Base-by-base conservation (phyloP, 1,284 basidiomycete genomes). In the Termitomyces sp. region DNA sequence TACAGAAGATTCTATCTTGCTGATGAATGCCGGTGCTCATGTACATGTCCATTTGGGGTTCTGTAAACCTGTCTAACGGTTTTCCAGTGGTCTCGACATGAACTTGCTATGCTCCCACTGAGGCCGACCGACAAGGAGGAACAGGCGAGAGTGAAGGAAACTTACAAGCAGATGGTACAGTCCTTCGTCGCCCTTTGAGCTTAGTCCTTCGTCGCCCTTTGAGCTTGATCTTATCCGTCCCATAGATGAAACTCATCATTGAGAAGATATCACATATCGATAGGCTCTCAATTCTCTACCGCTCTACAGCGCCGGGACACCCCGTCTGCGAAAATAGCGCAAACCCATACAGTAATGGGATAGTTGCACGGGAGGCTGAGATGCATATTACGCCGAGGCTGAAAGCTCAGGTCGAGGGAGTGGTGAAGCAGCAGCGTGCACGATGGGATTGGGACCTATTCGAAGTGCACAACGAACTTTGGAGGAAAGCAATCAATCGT, bases 401-500 rank as follows among this genome's bases (percentile, higher is more conserved):
- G 7, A 56, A 61, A 30, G 58, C 61, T 8, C 58, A 60, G 17
- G 58, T 62, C 0, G 50, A 59, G 9, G 53, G 55, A 8, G 62
- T 62, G 3, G 48, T 65, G 38, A 65, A 64, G 40, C 47, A 60
- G 19, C 58, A 61, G n/a, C 58, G 60, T 28, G 55, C 55, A n/a
- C 60, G 61, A 13, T 66, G 65, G 67, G 68, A 69, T 52, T 69
- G 68, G 68, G 68, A 69, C 52, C 56, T 66, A n/a, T 67, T 69
- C 28, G 58, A 55, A 40, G 58, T 55, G 26, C 64, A 66, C 49
- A 69, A 68, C 42, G 62, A 58, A 34, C 52, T 67, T 30, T 69
- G 68, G 68, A 60, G 57, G 42, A 36, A 57, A 15, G 58, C 58
- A 31, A 62, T 66, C 26, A 52, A 50, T 12, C 52, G 60, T 13